Conservation (phyloP, 2,329 filamentous ascomycete genomes). For the Capronia americana region DNA sequence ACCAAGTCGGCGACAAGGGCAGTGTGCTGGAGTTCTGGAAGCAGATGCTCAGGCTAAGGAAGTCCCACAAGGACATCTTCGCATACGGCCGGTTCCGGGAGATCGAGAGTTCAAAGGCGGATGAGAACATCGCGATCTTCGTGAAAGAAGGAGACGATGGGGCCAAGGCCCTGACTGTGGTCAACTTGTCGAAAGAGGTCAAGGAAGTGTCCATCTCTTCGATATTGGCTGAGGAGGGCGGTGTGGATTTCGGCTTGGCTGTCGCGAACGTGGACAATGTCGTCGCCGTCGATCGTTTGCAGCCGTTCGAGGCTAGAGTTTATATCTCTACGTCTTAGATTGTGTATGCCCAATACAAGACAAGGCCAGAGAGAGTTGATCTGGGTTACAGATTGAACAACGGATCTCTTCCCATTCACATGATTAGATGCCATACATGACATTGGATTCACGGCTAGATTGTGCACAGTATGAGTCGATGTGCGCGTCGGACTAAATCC, state of each 20-base stretch:
- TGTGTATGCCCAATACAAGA: not conserved
- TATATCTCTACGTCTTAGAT: not conserved
- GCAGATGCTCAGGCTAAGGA: constrained; percentile 60
- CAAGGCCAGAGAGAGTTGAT: not conserved
- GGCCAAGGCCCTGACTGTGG: constrained; percentile 4
- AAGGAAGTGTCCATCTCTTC: not conserved
- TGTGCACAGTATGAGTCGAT: not conserved
- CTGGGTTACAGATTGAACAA: not conserved
- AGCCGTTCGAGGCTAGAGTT: not conserved
- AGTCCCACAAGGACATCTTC: constrained; percentile 63
- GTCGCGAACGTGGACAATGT: not conserved
- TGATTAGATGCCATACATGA: not conserved
- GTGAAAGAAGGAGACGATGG: constrained; percentile 7
- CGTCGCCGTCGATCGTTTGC: not conserved
- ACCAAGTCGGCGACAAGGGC: constrained; percentile 54
- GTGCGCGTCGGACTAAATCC: not conserved
- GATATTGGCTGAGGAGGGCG: not conserved
- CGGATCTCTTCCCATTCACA: not conserved
- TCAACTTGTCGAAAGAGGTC: constrained; percentile 9
- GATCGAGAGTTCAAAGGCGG: not conserved
- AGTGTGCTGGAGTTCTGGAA: constrained; percentile 68
- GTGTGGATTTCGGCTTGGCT: constrained; percentile 1
- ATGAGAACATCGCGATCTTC: constrained; percentile 7
- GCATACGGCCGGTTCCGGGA: constrained; percentile 37
- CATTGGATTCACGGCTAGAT: not conserved